These are phyloP conservation scores for Calvatia gigantea DNA, from an alignment of 768 basidiomycete genomes.

Conservation along the genomic window DNA sequence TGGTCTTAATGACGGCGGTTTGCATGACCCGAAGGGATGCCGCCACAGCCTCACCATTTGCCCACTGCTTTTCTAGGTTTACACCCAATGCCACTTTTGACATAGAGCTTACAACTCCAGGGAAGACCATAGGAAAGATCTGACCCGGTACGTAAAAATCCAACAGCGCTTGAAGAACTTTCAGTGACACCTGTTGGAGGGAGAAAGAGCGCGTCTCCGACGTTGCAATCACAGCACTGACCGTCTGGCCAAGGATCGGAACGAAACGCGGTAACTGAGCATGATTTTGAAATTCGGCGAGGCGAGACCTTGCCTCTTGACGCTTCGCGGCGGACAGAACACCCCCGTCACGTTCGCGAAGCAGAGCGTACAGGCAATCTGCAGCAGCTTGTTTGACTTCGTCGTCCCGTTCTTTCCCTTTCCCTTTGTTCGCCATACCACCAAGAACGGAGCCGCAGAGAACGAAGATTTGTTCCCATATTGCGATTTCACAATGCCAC, in stretches of 20 bases:
- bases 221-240: constrained; percentile 66
- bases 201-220: constrained; percentile 52
- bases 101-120: constrained; percentile 79
- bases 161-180: constrained; percentile 53
- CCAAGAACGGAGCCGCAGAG: constrained; percentile 64
- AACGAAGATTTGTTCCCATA: constrained; percentile 88
- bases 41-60: constrained; percentile 65
- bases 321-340: constrained; percentile 10
- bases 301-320: constrained; percentile 32
- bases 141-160: constrained; percentile 52
- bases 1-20: constrained; percentile 46
- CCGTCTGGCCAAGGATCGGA: constrained; percentile 79
- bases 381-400: constrained; percentile 80
- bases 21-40: constrained; percentile 57
- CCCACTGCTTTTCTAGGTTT: constrained; percentile 58
- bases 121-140: constrained; percentile 66
- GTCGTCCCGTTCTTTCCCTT: constrained; percentile 66
- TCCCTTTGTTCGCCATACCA: constrained; percentile 64
- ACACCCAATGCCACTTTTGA: constrained; percentile 64
- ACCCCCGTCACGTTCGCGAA: constrained; percentile 41
- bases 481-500: constrained; percentile 69
- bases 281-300: constrained; percentile 36
- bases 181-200: constrained; percentile 65
- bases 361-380: constrained; percentile 58
- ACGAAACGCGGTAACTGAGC: constrained; percentile 50